Base-by-base conservation (phyloP, 768 basidiomycete species). In the Mycena haematopus region DNA sequence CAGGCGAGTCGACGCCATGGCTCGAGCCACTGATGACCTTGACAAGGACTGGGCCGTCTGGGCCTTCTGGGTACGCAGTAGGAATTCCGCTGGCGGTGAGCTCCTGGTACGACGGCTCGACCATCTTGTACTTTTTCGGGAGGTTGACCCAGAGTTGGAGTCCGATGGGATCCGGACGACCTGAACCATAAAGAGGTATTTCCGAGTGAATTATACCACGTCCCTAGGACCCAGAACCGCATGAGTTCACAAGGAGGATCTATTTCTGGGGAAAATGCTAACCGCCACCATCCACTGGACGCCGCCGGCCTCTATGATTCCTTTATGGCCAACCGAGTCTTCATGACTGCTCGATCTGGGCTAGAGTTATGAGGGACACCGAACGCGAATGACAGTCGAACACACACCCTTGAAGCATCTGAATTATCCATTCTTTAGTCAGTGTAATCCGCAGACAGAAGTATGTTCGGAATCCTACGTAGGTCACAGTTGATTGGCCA, bases 21-120 rank as follows among this genome's bases (percentile, higher is more conserved):
- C 92, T 92, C 73, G 88, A 89, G 6, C 96, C 96, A 65, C 92
- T 94, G 67, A 98, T 92, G 42, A 99, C 89, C 71, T 86, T 92
- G 70, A 97, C 82, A 66, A 81, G 84, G 35, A 89, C 78, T 14
- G 84, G 82, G 6, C 92, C 92, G 44, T 89, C 82, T 2, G 77
- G 75, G 13, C 92, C 91, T 56, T 83, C 77, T 2, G 92, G 92
- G 70, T 86, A 90, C 11, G 90, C 90, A 14, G 81, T 80, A 0
- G 92, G 91, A 36, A 93, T 89, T 51, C 87, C 75, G 2, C 80
- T 76, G 24, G 90, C 86, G 13, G 78, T 82, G 9, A 94, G 82
- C 70, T 96, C 93, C 74, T 95, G 93, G 74, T 96, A 96, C 13
- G 84, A 84, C 1, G 93, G 91, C 70, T 95, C 87, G 56, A 87